phyloP scores from a whole-genome alignment of 768 basidiomycete genomes.

The Mycena vulgaris region DNA sequence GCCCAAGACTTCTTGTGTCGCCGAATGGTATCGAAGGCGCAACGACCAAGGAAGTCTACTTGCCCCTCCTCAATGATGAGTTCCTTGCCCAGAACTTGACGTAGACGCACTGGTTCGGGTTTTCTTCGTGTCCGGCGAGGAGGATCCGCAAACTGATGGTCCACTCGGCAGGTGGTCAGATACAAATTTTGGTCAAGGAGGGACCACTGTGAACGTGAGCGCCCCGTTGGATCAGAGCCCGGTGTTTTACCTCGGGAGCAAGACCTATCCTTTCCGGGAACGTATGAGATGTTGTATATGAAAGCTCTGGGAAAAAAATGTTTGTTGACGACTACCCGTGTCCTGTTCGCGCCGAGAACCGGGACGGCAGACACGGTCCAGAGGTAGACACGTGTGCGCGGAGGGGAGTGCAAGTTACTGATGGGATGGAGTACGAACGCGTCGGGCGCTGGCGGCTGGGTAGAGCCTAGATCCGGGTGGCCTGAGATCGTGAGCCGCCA shows the following conservation, averaged over 20 bases:
- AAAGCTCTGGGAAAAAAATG: too few species aligned
- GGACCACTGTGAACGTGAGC: conserved; percentile 46
- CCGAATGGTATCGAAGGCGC: conserved; percentile 50
- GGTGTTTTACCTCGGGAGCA: conserved; percentile 51
- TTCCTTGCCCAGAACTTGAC: conserved; percentile 37
- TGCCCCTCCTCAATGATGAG: conserved; percentile 42
- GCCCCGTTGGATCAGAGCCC: conserved; percentile 52
- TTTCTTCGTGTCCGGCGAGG: neutral
- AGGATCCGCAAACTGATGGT: neutral
- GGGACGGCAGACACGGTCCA: too few species aligned
- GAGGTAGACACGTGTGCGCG: too few species aligned
- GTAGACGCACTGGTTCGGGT: conserved; percentile 51
- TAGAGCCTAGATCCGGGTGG: too few species aligned
- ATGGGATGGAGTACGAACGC: too few species aligned
- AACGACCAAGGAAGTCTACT: conserved; percentile 48
- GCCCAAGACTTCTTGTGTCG: conserved; percentile 49
- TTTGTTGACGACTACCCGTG: too few species aligned
- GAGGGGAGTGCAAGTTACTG: too few species aligned
- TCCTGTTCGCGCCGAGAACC: too few species aligned
- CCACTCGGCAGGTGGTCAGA: conserved; percentile 50
- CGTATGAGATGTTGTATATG: conserved; percentile 10
- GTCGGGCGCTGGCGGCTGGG: too few species aligned
- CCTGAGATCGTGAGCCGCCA: too few species aligned
- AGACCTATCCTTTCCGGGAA: conserved; percentile 46
- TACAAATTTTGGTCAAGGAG: conserved; percentile 47